Evolutionary conservation across 352 stramenopile species (phyloP).

Genomic region (Pythium phragmitis): DNA sequence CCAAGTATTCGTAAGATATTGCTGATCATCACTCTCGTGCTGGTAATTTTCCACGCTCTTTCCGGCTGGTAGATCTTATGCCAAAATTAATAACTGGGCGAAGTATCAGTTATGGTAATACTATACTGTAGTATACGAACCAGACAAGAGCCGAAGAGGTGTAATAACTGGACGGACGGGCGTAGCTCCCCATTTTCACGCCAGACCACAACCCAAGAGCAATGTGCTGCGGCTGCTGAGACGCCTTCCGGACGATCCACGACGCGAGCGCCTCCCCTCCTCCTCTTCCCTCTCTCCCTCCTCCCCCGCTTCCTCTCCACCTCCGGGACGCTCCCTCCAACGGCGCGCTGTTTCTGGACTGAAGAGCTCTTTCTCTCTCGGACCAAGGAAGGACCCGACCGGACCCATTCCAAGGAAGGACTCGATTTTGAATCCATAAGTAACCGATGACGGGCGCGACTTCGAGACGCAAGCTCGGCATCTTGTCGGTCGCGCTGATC

Average conservation of each 20-base stretch:
- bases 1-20: not conserved
- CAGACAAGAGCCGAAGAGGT: not conserved
- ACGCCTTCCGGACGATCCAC: conserved; percentile 13
- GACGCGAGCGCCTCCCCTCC: not conserved
- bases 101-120: not conserved
- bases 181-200: not conserved
- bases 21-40: conserved; percentile 2
- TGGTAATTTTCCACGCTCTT: not conserved
- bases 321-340: not conserved
- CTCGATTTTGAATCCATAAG: too few species aligned
- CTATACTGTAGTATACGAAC: not conserved
- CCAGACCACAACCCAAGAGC: not conserved
- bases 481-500: conserved; percentile 68
- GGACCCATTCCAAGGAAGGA: too few species aligned
- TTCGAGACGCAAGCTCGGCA: conserved; percentile 56
- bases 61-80: not conserved
- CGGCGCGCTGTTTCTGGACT: too few species aligned
- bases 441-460: conserved; percentile 49
- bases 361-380: not conserved
- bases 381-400: too few species aligned
- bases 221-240: conserved; percentile 30
- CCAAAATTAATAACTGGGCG: not conserved
- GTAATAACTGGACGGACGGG: not conserved
- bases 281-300: not conserved
- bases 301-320: not conserved